phyloP scores from a whole-genome alignment of 768 basidiomycete genomes.

The Aureoboletus auriporus region DNA sequence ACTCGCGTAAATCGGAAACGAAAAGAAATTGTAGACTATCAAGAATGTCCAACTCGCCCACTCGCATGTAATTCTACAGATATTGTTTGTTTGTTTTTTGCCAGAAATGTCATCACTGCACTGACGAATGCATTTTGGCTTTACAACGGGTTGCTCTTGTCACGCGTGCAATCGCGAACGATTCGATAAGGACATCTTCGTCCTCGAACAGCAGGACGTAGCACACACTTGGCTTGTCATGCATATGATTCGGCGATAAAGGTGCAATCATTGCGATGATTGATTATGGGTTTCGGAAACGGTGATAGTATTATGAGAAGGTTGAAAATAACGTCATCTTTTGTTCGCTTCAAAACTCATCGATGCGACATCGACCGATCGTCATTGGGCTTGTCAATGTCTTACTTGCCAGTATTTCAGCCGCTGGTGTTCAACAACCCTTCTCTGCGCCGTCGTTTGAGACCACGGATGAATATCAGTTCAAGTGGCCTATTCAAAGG shows the following conservation, averaged over 20 bases:
- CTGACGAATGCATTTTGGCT: too few species aligned
- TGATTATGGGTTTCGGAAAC: too few species aligned
- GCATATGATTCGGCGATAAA: too few species aligned
- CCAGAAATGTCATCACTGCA: background rate
- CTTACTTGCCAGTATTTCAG: background rate
- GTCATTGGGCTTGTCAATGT: background rate
- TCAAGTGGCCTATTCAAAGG: conserved; percentile 10
- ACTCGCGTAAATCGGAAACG: background rate
- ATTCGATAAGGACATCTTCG: too few species aligned
- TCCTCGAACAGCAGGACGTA: too few species aligned
- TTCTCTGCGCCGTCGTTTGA: background rate
- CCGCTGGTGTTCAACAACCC: conserved; percentile 1
- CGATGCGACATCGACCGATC: background rate
- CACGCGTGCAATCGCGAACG: too few species aligned
- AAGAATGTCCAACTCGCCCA: background rate
- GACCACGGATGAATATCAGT: conserved; percentile 4
- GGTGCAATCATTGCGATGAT: too few species aligned
- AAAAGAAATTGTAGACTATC: conserved; percentile 4
- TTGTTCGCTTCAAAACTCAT: too few species aligned
- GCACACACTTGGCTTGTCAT: too few species aligned
- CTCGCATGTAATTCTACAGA: conserved; percentile 13
- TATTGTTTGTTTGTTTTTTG: background rate
- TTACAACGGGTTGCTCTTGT: too few species aligned
- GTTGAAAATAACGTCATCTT: too few species aligned
- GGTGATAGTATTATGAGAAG: too few species aligned